Percentiles rank a stretch among this genome's conserved stretches.
These are phyloP conservation scores for Coemansia sp. DNA, from an alignment of 192 early-diverging fungal species.

Conservation along the genomic window DNA sequence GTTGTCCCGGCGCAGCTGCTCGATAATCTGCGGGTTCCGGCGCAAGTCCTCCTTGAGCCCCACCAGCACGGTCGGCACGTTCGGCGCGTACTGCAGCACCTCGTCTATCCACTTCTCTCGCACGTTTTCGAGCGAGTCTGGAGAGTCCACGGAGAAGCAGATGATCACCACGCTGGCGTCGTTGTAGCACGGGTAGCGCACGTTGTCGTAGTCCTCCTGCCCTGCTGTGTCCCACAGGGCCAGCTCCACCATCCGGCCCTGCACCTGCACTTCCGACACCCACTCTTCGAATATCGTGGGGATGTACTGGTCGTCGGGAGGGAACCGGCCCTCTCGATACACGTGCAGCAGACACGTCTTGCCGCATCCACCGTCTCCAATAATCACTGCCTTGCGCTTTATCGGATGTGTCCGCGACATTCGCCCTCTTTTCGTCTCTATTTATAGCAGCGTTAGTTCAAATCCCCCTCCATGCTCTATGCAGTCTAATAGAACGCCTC, in stretches of 20 bases:
- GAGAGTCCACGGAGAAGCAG: conserved; percentile 85
- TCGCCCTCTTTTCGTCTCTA: neutral
- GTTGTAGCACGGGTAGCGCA: conserved; percentile 89
- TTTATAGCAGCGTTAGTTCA: conserved; percentile 3
- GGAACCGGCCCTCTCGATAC: conserved; percentile 81
- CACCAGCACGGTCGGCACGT: conserved; percentile 27
- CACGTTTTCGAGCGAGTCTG: conserved; percentile 80
- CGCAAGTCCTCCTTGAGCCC: conserved; percentile 54
- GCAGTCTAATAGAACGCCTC: conserved; percentile 2
- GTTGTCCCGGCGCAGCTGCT: conserved; percentile 9
- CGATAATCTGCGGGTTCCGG: no score
- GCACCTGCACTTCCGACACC: conserved; percentile 82
- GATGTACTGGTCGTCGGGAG: conserved; percentile 59
- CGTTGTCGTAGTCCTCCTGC: conserved; percentile 96
- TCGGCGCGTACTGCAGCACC: conserved; percentile 17
- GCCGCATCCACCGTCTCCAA: conserved; percentile 90
- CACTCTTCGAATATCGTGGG: conserved; percentile 96
- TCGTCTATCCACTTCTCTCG: conserved; percentile 46
- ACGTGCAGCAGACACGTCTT: conserved; percentile 87
- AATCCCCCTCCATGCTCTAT: neutral
- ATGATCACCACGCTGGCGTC: conserved; percentile 91
- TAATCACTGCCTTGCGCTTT: conserved; percentile 74
- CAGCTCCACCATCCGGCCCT: conserved; percentile 75
- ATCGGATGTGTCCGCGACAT: conserved; percentile 7
- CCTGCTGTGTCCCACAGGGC: conserved; percentile 96